Percentiles rank a stretch among this genome's conserved stretches.
Conservation (phyloP, 352 stramenopile genomes). For the Phytophthora agathidicida region DNA sequence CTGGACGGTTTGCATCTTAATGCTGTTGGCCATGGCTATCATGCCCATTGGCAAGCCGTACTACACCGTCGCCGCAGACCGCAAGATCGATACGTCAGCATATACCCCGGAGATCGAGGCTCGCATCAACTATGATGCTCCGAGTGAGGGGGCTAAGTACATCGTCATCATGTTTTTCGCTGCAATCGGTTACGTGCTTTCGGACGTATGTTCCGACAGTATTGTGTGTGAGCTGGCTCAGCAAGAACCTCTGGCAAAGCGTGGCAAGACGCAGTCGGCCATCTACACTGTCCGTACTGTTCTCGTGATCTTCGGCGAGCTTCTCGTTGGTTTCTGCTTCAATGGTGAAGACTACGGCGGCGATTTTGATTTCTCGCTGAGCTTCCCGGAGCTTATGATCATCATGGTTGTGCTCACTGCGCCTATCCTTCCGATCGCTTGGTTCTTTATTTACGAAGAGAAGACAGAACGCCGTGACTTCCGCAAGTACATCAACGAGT, state of each 20-base stretch:
- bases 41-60: constrained; percentile 49
- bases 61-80: constrained; percentile 35
- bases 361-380: constrained; percentile 41
- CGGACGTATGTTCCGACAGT: constrained; percentile 58
- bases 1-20: constrained; percentile 49
- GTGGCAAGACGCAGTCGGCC: constrained; percentile 52
- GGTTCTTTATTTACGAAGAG: constrained; percentile 43
- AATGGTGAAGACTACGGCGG: constrained; percentile 57
- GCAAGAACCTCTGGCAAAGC: constrained; percentile 45
- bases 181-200: constrained; percentile 61
- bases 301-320: constrained; percentile 39
- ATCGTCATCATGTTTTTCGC: constrained; percentile 52
- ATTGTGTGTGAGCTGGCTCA: constrained; percentile 57
- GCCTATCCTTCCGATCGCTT: constrained; percentile 31
- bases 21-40: constrained; percentile 50
- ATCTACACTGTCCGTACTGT: constrained; percentile 26
- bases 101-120: constrained; percentile 29
- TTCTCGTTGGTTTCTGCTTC: constrained; percentile 48
- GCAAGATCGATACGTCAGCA: constrained; percentile 27
- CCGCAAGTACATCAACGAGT: constrained; percentile 30
- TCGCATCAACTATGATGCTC: constrained; percentile 40
- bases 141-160: constrained; percentile 32
- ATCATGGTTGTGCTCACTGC: constrained; percentile 32
- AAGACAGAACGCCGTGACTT: constrained; percentile 26
- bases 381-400: constrained; percentile 42